Percentiles rank a stretch among this genome's conserved stretches.
phyloP scores from a whole-genome alignment of 441 rosid genomes.

The Macaranga tanarius region DNA sequence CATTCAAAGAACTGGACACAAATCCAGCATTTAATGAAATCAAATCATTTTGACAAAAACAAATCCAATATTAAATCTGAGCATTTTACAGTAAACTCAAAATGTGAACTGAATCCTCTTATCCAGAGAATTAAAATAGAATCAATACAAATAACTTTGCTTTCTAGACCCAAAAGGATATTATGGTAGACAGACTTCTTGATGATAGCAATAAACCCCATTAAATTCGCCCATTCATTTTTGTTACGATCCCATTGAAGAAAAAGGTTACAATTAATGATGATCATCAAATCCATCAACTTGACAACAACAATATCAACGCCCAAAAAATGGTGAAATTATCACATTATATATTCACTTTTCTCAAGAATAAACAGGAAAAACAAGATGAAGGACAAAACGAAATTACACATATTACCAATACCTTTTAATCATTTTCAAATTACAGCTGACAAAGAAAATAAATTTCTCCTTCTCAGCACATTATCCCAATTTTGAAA shows the following conservation, averaged over 20 bases:
- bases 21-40: not conserved
- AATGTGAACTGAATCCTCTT: not conserved
- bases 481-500: not conserved
- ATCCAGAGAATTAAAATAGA: not conserved
- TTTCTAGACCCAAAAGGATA: not conserved
- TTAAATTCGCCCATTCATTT: not conserved
- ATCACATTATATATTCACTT: not conserved
- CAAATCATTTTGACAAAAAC: not conserved
- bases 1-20: not conserved
- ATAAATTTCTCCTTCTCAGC: not conserved
- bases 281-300: too few relatives aligned
- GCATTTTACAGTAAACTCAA: not conserved
- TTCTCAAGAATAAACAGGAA: not conserved
- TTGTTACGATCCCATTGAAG: too few relatives aligned
- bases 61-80: not conserved
- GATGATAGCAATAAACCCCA: not conserved
- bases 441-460: not conserved
- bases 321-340: not conserved
- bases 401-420: not conserved
- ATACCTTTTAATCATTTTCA: not conserved
- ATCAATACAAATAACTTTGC: not conserved
- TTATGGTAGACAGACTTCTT: not conserved
- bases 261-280: too few relatives aligned
- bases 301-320: too few relatives aligned
- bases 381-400: not conserved